phyloP scores from a whole-genome alignment of 2,329 filamentous ascomycete genomes.

The Exophiala mesophila region DNA sequence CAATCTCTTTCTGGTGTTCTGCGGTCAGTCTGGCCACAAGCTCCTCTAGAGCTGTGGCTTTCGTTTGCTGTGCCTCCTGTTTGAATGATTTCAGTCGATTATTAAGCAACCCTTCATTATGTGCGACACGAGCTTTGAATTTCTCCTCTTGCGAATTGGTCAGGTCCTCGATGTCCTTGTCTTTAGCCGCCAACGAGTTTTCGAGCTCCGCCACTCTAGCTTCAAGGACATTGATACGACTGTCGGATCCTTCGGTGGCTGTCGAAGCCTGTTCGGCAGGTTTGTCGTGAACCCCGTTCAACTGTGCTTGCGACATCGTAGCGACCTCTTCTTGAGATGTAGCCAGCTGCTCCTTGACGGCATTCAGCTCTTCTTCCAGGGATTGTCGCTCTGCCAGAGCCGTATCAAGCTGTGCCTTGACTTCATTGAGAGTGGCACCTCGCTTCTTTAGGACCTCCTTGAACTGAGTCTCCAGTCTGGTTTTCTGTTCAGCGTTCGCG shows the following conservation, averaged over 20 bases:
- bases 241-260: conserved; percentile 21
- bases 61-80: conserved; percentile 47
- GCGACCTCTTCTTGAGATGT: conserved; percentile 48
- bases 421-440: conserved; percentile 55
- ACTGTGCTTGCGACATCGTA: conserved; percentile 26
- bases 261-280: conserved; percentile 31
- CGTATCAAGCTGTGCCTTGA: conserved; percentile 45
- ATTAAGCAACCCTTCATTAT: conserved; percentile 55
- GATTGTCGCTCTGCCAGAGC: conserved; percentile 59
- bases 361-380: conserved; percentile 63
- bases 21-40: conserved; percentile 17
- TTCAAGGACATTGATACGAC: conserved; percentile 43
- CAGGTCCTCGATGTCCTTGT: conserved; percentile 41
- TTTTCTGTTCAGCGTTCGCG: conserved; percentile 47
- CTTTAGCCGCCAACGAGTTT: conserved; percentile 49
- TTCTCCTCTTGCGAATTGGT: conserved; percentile 45
- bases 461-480: conserved; percentile 45
- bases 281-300: conserved; percentile 47
- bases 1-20: conserved; percentile 41
- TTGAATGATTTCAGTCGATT: conserved; percentile 59
- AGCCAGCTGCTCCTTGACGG: conserved; percentile 60
- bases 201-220: conserved; percentile 53
- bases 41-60: conserved; percentile 26
- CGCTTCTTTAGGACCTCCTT: conserved; percentile 59
- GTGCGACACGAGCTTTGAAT: conserved; percentile 43